Evolutionary conservation across 495 filamentous ascomycete species (phyloP).

Genomic region (Xylaria bambusicola): DNA sequence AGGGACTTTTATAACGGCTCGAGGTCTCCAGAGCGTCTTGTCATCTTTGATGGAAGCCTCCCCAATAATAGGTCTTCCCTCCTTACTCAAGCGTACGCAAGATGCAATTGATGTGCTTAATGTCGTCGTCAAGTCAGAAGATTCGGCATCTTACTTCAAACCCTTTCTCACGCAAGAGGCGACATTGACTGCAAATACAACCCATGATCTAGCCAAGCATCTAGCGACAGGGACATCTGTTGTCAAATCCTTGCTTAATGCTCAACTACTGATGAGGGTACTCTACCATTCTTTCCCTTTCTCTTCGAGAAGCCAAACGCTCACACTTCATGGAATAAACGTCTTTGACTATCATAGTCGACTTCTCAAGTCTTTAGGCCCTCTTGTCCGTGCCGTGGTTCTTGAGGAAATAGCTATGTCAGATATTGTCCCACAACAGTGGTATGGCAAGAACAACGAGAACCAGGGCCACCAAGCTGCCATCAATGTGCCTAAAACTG

Average conservation of each 20-base stretch:
- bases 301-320: constrained; percentile 44
- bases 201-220: constrained; percentile 35
- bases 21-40: constrained; percentile 70
- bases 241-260: constrained; percentile 72
- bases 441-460: constrained; percentile 35
- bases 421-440: constrained; percentile 45
- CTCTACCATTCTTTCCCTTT: constrained; percentile 74
- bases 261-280: constrained; percentile 71
- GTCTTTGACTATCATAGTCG: constrained; percentile 74
- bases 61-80: constrained; percentile 78
- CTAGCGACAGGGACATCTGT: constrained; percentile 66
- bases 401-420: constrained; percentile 77
- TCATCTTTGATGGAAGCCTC: constrained; percentile 80
- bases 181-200: constrained; percentile 31
- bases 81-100: constrained; percentile 73
- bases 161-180: constrained; percentile 48
- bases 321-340: constrained; percentile 68
- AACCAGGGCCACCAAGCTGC: constrained; percentile 19
- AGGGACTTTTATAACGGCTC: constrained; percentile 61
- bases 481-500: constrained; percentile 8
- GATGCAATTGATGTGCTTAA: constrained; percentile 64
- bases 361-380: constrained; percentile 70
- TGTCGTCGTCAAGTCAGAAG: constrained; percentile 56
- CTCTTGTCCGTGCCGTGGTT: constrained; percentile 73
- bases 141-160: constrained; percentile 58